These are phyloP conservation scores for Penicillium expansum DNA, from an alignment of 2,329 filamentous ascomycete genomes.

Conservation along the genomic window DNA sequence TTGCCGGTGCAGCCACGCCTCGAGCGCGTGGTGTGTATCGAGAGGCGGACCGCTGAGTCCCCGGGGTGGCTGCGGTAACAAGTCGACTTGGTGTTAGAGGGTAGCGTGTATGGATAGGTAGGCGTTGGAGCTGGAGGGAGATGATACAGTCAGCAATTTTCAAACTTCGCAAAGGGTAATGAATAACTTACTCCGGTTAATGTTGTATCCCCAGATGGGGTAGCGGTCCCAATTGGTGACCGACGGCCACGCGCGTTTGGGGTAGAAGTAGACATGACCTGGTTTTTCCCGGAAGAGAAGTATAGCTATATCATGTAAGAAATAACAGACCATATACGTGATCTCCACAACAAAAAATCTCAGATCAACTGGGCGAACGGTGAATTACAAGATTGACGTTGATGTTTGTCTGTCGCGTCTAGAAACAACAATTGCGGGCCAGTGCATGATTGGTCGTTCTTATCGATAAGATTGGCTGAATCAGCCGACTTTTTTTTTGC, in stretches of 20 bases:
- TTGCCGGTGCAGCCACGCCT: constrained; percentile 46
- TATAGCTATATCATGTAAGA: background rate
- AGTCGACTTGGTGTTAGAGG: constrained; percentile 40
- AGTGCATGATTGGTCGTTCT: constrained; percentile 22
- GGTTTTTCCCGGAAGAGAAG: background rate
- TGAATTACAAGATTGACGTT: constrained; percentile 1
- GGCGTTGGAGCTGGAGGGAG: constrained; percentile 31
- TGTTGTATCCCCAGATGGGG: constrained; percentile 31
- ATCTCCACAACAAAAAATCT: background rate
- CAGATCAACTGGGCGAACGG: background rate
- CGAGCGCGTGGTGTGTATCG: constrained; percentile 37
- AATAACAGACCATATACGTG: background rate
- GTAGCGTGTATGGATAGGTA: constrained; percentile 30
- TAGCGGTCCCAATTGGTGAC: constrained; percentile 23
- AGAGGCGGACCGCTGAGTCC: constrained; percentile 32
- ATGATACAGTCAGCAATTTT: background rate
- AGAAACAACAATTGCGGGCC: constrained; percentile 19
- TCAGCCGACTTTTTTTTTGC: constrained; percentile 22
- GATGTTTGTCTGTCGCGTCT: constrained; percentile 18
- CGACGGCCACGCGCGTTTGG: constrained; percentile 31
- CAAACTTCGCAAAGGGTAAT: background rate
- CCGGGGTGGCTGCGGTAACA: constrained; percentile 30
- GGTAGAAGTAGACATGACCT: constrained; percentile 27
- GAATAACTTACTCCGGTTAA: constrained; percentile 24
- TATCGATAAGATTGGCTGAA: constrained; percentile 37